Percentiles rank a stretch among this genome's conserved stretches.
phyloP scores from a whole-genome alignment of 2,329 filamentous ascomycete genomes.

The Intubia oerlemansii region DNA sequence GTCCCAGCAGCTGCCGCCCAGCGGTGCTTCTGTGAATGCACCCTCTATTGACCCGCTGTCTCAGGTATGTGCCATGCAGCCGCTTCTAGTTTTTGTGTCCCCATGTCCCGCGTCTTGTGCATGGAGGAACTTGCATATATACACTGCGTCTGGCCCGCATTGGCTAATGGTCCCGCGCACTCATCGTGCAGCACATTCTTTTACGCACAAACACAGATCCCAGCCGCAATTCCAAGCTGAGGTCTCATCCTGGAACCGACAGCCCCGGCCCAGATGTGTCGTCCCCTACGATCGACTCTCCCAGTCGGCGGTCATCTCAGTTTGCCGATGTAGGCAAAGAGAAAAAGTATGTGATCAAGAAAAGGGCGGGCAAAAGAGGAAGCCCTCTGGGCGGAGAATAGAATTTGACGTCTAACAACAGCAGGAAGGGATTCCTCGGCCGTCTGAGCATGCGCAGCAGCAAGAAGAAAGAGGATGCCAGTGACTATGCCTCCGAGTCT shows the following conservation, averaged over 20 bases:
- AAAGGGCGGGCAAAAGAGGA: too few relatives aligned
- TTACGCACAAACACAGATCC: conserved; percentile 44
- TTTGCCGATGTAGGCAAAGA: conserved; percentile 28
- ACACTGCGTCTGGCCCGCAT: too few relatives aligned
- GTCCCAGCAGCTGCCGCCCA: too few relatives aligned
- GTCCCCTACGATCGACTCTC: conserved; percentile 15
- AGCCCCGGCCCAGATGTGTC: conserved; percentile 16
- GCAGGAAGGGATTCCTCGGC: conserved; percentile 63
- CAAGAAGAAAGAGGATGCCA: conserved; percentile 41
- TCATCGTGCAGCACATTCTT: conserved; percentile 30
- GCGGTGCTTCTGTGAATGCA: conserved; percentile 4
- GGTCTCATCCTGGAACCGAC: conserved; percentile 25
- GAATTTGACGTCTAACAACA: not conserved
- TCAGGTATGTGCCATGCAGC: conserved; percentile 11
- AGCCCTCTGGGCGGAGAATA: not conserved
- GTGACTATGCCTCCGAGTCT: conserved; percentile 49
- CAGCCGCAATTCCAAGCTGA: conserved; percentile 32
- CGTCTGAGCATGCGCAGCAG: conserved; percentile 54
- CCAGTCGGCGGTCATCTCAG: conserved; percentile 14
- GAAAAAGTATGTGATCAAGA: conserved; percentile 44
- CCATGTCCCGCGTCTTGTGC: too few relatives aligned
- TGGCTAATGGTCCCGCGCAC: too few relatives aligned
- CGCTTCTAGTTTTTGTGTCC: not conserved
- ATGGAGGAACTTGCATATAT: not conserved
- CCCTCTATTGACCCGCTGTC: conserved; percentile 12